Percentiles rank a stretch among this genome's conserved stretches.
These are phyloP conservation scores for Trichoderma parareesei DNA, from an alignment of 495 filamentous ascomycete species.

Conservation along the genomic window DNA sequence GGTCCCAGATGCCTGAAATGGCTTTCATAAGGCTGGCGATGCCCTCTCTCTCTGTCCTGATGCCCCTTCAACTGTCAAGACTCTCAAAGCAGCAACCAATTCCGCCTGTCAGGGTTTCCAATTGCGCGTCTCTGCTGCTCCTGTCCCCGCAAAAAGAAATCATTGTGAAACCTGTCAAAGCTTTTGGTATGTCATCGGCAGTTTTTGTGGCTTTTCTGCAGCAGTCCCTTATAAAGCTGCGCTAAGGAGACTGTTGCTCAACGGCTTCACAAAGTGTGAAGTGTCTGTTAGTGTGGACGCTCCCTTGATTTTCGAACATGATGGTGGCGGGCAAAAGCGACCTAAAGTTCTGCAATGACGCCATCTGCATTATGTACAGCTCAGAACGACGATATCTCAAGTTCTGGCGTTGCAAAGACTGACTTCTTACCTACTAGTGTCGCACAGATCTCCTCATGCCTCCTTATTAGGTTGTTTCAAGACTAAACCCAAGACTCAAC, in stretches of 20 bases:
- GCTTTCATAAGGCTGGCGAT: background rate
- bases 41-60: background rate
- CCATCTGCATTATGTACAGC: too few species aligned
- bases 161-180: too few species aligned
- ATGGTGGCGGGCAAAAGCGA: too few species aligned
- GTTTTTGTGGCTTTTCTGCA: background rate
- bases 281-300: too few species aligned
- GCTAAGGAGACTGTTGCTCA: background rate
- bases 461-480: background rate
- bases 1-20: background rate
- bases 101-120: background rate
- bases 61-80: too few species aligned
- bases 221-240: background rate
- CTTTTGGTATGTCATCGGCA: background rate
- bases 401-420: too few species aligned
- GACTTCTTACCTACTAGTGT: too few species aligned
- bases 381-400: too few species aligned
- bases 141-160: background rate
- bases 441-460: too few species aligned
- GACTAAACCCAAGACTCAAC: background rate
- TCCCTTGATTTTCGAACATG: too few species aligned
- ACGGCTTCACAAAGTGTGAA: background rate
- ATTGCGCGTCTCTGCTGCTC: background rate
- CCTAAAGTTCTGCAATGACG: too few species aligned
- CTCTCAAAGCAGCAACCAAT: background rate